Evolutionary conservation across 2,329 filamentous ascomycete species (phyloP).

Genomic region (Cercospora brassicicola): DNA sequence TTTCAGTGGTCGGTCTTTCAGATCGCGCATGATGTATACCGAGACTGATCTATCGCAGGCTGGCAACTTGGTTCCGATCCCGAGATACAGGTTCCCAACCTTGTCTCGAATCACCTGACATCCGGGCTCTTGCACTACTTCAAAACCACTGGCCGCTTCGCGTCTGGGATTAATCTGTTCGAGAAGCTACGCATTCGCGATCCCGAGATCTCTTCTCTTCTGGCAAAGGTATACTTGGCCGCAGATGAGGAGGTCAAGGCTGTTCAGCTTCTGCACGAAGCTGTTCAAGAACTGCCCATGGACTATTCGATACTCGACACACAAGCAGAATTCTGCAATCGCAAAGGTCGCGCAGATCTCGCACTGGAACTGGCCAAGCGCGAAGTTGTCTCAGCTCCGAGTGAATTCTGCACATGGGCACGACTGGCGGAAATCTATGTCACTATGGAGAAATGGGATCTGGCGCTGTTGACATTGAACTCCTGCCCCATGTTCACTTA

Average conservation of each 20-base stretch:
- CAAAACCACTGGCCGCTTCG: slow-evolving; percentile 87
- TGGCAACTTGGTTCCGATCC: slow-evolving; percentile 96
- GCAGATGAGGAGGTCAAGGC: slow-evolving; percentile 97
- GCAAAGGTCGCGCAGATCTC: slow-evolving; percentile 82
- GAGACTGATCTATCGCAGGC: slow-evolving; percentile 53
- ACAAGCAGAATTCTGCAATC: slow-evolving; percentile 86
- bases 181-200: slow-evolving; percentile 91
- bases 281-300: slow-evolving; percentile 89
- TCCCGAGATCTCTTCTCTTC: slow-evolving; percentile 86
- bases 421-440: slow-evolving; percentile 91
- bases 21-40: neutral
- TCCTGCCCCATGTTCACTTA: slow-evolving; percentile 99
- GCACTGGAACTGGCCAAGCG: slow-evolving; percentile 91
- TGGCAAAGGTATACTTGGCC: slow-evolving; percentile 88
- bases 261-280: slow-evolving; percentile 81
- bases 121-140: slow-evolving; percentile 94
- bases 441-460: slow-evolving; percentile 91
- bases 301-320: slow-evolving; percentile 95
- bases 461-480: slow-evolving; percentile 91
- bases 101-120: slow-evolving; percentile 93
- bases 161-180: slow-evolving; percentile 95
- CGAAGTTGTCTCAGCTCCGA: slow-evolving; percentile 90
- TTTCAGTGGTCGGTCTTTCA: slow-evolving; percentile 68
- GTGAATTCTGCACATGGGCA: slow-evolving; percentile 97
- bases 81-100: slow-evolving; percentile 94